Percentiles rank a stretch among this genome's conserved stretches.
phyloP scores from a whole-genome alignment of 345 rosid genomes.

The Laguncularia racemosa region DNA sequence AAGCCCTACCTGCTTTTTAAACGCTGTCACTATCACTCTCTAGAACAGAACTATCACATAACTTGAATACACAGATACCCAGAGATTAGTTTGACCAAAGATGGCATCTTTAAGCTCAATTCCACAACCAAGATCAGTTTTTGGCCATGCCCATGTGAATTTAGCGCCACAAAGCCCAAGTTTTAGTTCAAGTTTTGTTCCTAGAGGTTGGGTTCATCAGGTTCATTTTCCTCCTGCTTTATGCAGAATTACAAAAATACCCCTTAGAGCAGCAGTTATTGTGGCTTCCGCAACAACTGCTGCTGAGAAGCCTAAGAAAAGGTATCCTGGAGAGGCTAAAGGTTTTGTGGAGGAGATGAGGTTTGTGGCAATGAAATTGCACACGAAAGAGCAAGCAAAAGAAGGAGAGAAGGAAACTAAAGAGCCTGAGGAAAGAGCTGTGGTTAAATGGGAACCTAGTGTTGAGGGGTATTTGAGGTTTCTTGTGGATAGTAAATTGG shows the following conservation, averaged over 20 bases:
- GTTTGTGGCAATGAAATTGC: constrained; percentile 90
- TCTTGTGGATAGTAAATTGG: constrained; percentile 88
- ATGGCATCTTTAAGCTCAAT: constrained; percentile 62
- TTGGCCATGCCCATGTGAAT: constrained; percentile 31
- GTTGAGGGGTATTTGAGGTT: constrained; percentile 80
- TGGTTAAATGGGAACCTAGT: constrained; percentile 70
- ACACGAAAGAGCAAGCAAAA: constrained; percentile 77
- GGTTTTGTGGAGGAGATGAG: constrained; percentile 99
- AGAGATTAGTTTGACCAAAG: not conserved
- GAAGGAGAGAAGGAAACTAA: constrained; percentile 83
- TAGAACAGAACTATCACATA: too few relatives aligned
- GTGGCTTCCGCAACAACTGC: constrained; percentile 32
- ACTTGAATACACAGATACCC: too few relatives aligned
- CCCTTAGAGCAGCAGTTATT: constrained; percentile 28
- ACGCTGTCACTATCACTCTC: not conserved
- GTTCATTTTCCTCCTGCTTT: constrained; percentile 17
- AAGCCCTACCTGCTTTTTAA: too few relatives aligned
- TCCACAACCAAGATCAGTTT: constrained; percentile 35
- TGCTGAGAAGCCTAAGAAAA: constrained; percentile 61
- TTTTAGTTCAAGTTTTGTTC: too few relatives aligned
- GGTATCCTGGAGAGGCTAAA: constrained; percentile 84
- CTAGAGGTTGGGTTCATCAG: not conserved
- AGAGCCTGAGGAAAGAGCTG: constrained; percentile 57
- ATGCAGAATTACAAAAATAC: constrained; percentile 20
- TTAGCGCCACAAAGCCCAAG: constrained; percentile 1